Base-by-base conservation (phyloP, 345 rosid genomes). In the Cochlearia excelsa region DNA sequence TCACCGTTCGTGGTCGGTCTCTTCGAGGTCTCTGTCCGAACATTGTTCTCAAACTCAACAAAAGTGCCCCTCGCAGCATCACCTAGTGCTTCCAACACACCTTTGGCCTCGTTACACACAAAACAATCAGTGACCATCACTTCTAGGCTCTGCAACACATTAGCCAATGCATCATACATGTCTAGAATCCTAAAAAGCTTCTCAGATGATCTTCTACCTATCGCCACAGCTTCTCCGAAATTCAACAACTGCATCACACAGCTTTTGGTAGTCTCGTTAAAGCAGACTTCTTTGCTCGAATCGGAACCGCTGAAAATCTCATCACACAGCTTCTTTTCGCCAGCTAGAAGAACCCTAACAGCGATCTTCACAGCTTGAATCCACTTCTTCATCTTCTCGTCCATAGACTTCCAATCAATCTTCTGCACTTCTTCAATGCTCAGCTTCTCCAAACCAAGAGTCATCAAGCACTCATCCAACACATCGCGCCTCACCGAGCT, bases 381-480 rank as follows among this genome's bases (percentile, higher is more conserved):
- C 99, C 99, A 93, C 58, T 81, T 89, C 89, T 85, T 93, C 97
- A 93, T 89, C 77, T 89, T 93, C 80, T 93, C 97, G 75, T 93
- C 96, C 96, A 93, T 78, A 46, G 63, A 56, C 42, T 68, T 87
- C 99, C 97, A 89, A 52, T 84, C 97, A 64, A 93, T 85, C 67
- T 73, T 89, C 69, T 89, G 99, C 3, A 93, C 95, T 47, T 93
- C 97, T 72, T 93, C 99, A 9, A 93, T 93, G 56, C 99, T 87
- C 30, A 89, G 70, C 75, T 85, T 93, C 88, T 93, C 97, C 30
- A 85, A 84, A 26, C 92, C 97, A 46, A 93, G 74, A 68, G 78
- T 82, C 66, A 57, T 72, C 68, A 89, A 76, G 49, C 87, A 89
- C 76, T 93, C 97, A 30, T 93, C 97, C 69, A 89, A 72, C 6